A percentile compares a stretch with the other conserved stretches of the same genome.
phyloP scores from a whole-genome alignment of 108 stramenopile species.

The Cylindrotheca closterium region DNA sequence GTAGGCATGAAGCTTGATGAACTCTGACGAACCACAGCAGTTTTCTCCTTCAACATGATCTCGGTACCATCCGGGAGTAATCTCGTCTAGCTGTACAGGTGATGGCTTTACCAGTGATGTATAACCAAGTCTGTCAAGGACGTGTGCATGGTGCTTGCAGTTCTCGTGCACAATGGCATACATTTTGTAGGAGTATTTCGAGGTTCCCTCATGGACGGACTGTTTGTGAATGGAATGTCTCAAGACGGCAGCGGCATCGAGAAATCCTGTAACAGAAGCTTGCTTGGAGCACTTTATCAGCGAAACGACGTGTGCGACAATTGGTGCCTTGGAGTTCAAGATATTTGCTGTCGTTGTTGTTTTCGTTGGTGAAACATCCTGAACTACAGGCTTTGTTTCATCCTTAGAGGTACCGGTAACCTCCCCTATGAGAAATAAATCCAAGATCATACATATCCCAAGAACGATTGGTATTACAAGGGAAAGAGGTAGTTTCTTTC shows the following conservation, averaged over 20 bases:
- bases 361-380: conserved; percentile 1
- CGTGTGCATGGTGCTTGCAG: conserved; percentile 32
- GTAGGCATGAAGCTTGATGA: conserved; percentile 66
- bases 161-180: conserved; percentile 60
- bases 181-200: conserved; percentile 62
- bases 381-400: too few species aligned
- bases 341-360: neutral
- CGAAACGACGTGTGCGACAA: conserved; percentile 67
- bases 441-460: too few species aligned
- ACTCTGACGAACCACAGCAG: conserved; percentile 72
- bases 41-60: conserved; percentile 58
- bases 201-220: conserved; percentile 23
- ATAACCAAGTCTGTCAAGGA: conserved; percentile 55
- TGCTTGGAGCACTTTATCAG: conserved; percentile 66
- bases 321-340: too few species aligned
- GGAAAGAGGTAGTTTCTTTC: too few species aligned
- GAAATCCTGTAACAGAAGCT: conserved; percentile 48
- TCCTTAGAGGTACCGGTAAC: too few species aligned
- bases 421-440: too few species aligned
- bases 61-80: conserved; percentile 43
- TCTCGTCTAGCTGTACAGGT: conserved; percentile 64
- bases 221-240: conserved; percentile 74
- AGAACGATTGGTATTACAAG: too few species aligned
- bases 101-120: conserved; percentile 44
- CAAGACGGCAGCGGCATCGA: conserved; percentile 66